Evolutionary conservation across 2,329 filamentous ascomycete genomes (phyloP).

Genomic region (Fusarium buharicum): DNA sequence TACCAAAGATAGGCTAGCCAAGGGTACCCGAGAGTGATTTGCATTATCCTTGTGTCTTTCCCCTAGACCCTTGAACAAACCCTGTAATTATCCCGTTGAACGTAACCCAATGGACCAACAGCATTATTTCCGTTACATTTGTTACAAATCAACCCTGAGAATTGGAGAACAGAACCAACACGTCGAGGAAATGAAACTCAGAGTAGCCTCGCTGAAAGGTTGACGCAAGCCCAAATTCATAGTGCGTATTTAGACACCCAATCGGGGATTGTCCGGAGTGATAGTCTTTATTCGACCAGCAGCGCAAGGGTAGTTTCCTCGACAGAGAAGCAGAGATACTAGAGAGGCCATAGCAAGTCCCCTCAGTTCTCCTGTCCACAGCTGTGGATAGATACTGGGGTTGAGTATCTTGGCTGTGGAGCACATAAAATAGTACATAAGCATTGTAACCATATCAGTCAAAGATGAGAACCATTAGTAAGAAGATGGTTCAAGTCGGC

Average conservation of each 20-base stretch:
- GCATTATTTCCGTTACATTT: constrained; percentile 17
- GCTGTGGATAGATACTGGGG: not conserved
- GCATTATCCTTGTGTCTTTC: not conserved
- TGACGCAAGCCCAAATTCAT: constrained; percentile 10
- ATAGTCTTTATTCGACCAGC: not conserved
- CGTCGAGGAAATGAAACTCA: not conserved
- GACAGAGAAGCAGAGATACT: not conserved
- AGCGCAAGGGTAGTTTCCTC: constrained; percentile 8
- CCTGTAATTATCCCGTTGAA: not conserved
- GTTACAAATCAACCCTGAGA: constrained; percentile 3
- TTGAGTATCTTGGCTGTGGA: no score
- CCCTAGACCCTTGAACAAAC: not conserved
- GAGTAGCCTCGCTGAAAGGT: constrained; percentile 2
- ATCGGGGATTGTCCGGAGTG: constrained; percentile 13
- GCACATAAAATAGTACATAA: no score
- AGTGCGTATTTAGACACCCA: constrained; percentile 1
- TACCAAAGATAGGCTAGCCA: constrained; percentile 9
- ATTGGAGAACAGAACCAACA: not conserved
- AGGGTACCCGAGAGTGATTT: not conserved
- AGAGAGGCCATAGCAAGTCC: not conserved
- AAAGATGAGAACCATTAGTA: not conserved
- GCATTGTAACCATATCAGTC: not conserved
- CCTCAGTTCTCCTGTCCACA: not conserved
- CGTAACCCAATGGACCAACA: constrained; percentile 2
- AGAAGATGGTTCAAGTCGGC: not conserved